Evolutionary conservation across 2,329 filamentous ascomycete species (phyloP).

Genomic region (Fusarium sp.): DNA sequence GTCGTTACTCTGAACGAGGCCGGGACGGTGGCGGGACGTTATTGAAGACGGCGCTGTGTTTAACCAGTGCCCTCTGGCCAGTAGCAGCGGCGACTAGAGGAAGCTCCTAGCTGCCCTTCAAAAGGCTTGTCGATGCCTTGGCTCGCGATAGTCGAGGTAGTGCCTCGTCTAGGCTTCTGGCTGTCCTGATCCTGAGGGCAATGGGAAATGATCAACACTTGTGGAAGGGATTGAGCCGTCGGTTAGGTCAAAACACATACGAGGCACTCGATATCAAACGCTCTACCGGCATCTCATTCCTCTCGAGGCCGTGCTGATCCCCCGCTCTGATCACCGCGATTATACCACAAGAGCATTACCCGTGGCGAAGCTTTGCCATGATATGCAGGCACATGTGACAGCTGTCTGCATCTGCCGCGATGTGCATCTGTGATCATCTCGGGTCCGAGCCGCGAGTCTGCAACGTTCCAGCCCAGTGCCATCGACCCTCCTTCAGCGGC

Average conservation of each 20-base stretch:
- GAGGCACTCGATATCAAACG: neutral
- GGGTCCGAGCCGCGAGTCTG: neutral
- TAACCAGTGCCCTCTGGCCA: neutral
- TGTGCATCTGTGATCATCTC: neutral
- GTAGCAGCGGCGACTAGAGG: neutral
- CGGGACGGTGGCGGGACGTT: slow-evolving; percentile 34
- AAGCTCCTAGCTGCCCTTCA: neutral
- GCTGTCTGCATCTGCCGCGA: neutral
- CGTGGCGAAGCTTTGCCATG: neutral
- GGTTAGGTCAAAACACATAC: slow-evolving; percentile 7
- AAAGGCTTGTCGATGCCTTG: neutral
- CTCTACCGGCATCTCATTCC: slow-evolving; percentile 9
- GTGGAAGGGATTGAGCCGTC: neutral
- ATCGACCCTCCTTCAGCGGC: neutral
- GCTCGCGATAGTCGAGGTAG: neutral
- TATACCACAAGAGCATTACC: neutral
- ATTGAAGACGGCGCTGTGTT: slow-evolving; percentile 13
- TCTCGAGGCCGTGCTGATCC: neutral
- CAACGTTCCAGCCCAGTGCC: neutral
- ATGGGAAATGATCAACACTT: neutral
- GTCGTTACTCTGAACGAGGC: slow-evolving; percentile 10
- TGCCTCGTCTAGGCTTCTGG: neutral
- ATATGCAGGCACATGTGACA: slow-evolving; percentile 4
- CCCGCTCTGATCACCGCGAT: neutral
- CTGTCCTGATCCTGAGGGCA: neutral